Conservation (phyloP, 2,329 filamentous ascomycete genomes). For the Passalora sequoiae region DNA sequence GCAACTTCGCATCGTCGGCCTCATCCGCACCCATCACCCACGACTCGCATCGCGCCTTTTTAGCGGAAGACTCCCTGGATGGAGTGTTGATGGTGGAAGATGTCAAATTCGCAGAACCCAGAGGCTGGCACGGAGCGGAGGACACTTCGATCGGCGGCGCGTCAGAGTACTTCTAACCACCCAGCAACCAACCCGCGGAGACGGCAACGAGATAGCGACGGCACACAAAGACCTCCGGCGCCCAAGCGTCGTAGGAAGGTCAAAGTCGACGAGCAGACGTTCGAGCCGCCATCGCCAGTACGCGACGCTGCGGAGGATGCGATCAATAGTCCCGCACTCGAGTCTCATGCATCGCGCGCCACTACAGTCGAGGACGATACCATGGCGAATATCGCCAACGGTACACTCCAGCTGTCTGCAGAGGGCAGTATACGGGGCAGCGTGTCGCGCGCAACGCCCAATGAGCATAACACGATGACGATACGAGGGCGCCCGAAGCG, state of each 20-base stretch:
- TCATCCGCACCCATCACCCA: not conserved
- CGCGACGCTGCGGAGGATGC: slow-evolving; percentile 18
- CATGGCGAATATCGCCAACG: slow-evolving; percentile 9
- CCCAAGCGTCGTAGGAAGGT: slow-evolving; percentile 43
- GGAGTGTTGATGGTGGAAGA: slow-evolving; percentile 2
- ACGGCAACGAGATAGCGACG: slow-evolving; percentile 41
- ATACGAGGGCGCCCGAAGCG: slow-evolving; percentile 29
- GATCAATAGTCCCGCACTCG: slow-evolving; percentile 1
- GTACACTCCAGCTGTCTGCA: slow-evolving; percentile 6
- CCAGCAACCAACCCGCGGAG: slow-evolving; percentile 43
- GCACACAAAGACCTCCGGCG: slow-evolving; percentile 35
- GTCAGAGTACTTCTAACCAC: slow-evolving; percentile 24
- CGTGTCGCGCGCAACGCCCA: slow-evolving; percentile 9
- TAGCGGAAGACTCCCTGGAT: not conserved
- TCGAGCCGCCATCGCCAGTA: slow-evolving; percentile 19
- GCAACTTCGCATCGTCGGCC: not conserved
- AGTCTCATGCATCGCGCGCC: slow-evolving; percentile 10
- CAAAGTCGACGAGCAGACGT: slow-evolving; percentile 41
- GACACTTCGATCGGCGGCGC: slow-evolving; percentile 2
- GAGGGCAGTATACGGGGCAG: slow-evolving; percentile 12
- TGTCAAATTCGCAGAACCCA: slow-evolving; percentile 12
- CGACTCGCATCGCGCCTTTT: not conserved
- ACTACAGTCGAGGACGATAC: slow-evolving; percentile 9
- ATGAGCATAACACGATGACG: slow-evolving; percentile 15
- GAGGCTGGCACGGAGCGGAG: slow-evolving; percentile 24